Base-by-base conservation (phyloP, 352 stramenopile genomes). In the Blastocystis sp. region DNA sequence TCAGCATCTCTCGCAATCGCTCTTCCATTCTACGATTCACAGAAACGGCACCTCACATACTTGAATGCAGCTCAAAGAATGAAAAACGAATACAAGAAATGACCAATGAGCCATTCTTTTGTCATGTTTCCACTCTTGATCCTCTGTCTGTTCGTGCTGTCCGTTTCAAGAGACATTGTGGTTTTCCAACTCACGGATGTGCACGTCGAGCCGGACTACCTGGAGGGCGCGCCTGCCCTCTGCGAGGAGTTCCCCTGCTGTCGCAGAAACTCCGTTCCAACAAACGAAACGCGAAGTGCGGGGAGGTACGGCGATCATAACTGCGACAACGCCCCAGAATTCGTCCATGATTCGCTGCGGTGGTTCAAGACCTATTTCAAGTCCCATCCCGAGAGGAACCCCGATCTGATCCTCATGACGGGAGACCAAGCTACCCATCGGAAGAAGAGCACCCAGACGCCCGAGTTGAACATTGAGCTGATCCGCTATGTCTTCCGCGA, bases 351-450 rank as follows among this genome's bases (percentile, higher is more conserved):
- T 67, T 76, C 65, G 17, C 28, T 76, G 19, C 17, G 19, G n/a
- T 76, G 65, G 65, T 76, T 76, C 43, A 76, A 65, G 43, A 40
- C 17, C n/a, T 76, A 76, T 59, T 76, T 76, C 43, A n/a, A 76
- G 17, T 19, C 28, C 17, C 17, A 76, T 76, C 28, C 65, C 19
- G 19, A 19, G 17, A 19, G 19, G 43, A 76, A 76, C 28, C 65
- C 65, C 19, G 65, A 76, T 76, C n/a, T 21, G 19, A 76, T 76
- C 43, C 28, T 76, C 21, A n/a, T 76, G 17, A 76, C 65, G 17
- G 65, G 65, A n/a, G 65, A 76, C n/a, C 28, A 76, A 76, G 65
- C 65, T 76, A 76, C 43, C 43, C 65, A 76, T 76, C 28, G 65
- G 17, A 19, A 17, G 17, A 76, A 76, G n/a, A n/a, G 17, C n/a